phyloP scores from a whole-genome alignment of 768 basidiomycete genomes.

The Jaapia argillacea region DNA sequence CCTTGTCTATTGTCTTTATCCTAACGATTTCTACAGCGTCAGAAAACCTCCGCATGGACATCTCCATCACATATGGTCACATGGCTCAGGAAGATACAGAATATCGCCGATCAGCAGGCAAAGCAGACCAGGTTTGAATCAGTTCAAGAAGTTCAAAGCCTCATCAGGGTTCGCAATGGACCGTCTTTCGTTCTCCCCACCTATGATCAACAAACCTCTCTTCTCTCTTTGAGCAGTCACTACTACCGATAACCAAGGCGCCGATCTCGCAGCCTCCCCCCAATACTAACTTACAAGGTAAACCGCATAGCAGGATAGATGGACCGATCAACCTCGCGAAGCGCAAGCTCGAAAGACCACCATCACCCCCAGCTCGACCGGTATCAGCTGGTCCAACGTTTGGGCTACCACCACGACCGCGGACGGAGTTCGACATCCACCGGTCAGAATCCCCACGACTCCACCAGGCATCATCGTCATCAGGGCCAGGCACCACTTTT shows the following conservation, averaged over 20 bases:
- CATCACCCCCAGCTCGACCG: not conserved
- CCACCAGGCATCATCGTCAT: too few relatives aligned
- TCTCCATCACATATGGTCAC: slow-evolving; percentile 8
- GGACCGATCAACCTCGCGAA: not conserved
- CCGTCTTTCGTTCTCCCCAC: slow-evolving; percentile 16
- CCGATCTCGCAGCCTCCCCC: slow-evolving; percentile 2
- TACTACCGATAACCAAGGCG: slow-evolving; percentile 12
- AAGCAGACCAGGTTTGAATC: too few relatives aligned
- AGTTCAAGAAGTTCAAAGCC: slow-evolving; percentile 15
- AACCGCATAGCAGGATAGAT: not conserved
- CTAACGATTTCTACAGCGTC: slow-evolving; percentile 13
- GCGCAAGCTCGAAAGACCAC: not conserved
- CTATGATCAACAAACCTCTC: slow-evolving; percentile 17
- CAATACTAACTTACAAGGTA: slow-evolving; percentile 14
- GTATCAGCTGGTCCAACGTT: too few relatives aligned
- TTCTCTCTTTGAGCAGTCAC: slow-evolving; percentile 20
- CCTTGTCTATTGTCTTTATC: too few relatives aligned
- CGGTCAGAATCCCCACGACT: too few relatives aligned
- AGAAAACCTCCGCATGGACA: slow-evolving; percentile 9
- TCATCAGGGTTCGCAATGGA: slow-evolving; percentile 24
- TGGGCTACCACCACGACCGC: too few relatives aligned
- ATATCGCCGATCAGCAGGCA: slow-evolving; percentile 1
- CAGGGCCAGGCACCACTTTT: too few relatives aligned
- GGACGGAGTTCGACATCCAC: too few relatives aligned
- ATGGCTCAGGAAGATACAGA: slow-evolving; percentile 10